A percentile compares a stretch with the other conserved stretches of the same genome.
Conservation (phyloP, 352 stramenopile genomes). For the Globisporangium paroecandrum region DNA sequence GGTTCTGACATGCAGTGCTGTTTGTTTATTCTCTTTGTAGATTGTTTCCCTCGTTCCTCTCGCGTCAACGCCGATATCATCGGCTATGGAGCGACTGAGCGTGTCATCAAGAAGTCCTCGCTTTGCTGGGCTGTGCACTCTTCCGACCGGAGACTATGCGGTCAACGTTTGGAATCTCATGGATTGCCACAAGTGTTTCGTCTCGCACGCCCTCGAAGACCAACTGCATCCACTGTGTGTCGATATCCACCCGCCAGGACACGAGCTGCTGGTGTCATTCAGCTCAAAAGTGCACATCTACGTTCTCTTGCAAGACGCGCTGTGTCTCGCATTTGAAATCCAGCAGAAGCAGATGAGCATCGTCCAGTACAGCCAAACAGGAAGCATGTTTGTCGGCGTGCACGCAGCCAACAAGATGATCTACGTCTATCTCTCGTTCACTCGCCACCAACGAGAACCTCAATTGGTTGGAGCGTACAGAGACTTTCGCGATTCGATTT, state of each 20-base stretch:
- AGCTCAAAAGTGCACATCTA: constrained; percentile 55
- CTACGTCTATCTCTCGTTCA: constrained; percentile 49
- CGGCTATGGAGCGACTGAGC: constrained; percentile 36
- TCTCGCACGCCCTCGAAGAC: constrained; percentile 46
- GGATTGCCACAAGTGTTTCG: constrained; percentile 56
- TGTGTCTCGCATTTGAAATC: constrained; percentile 63
- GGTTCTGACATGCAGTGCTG: not conserved
- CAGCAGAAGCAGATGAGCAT: constrained; percentile 57
- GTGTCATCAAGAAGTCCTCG: constrained; percentile 40
- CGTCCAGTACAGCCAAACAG: constrained; percentile 59
- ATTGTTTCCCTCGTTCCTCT: constrained; percentile 38
- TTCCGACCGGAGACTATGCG: constrained; percentile 34
- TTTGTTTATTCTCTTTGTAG: constrained; percentile 11
- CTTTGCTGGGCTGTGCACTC: constrained; percentile 42
- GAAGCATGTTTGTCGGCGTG: constrained; percentile 41
- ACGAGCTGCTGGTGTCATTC: constrained; percentile 53
- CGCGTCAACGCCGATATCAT: constrained; percentile 43
- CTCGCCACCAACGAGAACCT: constrained; percentile 39
- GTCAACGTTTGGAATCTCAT: constrained; percentile 64
- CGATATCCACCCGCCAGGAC: constrained; percentile 56
- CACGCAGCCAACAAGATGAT: constrained; percentile 40
- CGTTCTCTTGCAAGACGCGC: constrained; percentile 54
- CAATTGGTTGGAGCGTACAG: constrained; percentile 44
- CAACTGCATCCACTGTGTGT: constrained; percentile 35
- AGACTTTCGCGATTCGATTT: constrained; percentile 41